These are phyloP conservation scores for Penicillium concentricum DNA, from an alignment of 2,329 filamentous ascomycete genomes.

Conservation along the genomic window DNA sequence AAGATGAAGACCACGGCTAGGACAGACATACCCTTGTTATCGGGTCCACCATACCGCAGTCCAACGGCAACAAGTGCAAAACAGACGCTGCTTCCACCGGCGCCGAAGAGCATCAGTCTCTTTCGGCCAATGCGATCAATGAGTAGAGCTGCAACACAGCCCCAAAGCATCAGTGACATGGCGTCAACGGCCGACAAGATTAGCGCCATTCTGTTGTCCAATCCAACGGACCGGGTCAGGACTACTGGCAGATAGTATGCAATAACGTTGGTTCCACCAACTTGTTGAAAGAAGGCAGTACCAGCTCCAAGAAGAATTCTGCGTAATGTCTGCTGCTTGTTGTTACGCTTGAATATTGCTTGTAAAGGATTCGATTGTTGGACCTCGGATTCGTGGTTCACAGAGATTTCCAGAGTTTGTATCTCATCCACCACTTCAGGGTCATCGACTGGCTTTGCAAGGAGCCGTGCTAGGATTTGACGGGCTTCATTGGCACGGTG, in stretches of 20 bases:
- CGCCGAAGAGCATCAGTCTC: conserved; percentile 47
- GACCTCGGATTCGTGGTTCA: conserved; percentile 9
- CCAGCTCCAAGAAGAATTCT: conserved; percentile 45
- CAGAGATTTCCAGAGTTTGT: not conserved
- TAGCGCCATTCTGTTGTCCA: conserved; percentile 13
- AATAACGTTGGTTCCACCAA: conserved; percentile 24
- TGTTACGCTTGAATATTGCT: conserved; percentile 7
- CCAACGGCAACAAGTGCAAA: conserved; percentile 47
- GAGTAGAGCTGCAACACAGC: conserved; percentile 41
- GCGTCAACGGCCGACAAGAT: conserved; percentile 18
- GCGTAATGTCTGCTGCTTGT: conserved; percentile 29
- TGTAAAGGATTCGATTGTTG: conserved; percentile 1
- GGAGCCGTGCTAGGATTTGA: conserved; percentile 18
- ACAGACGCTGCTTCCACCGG: conserved; percentile 46
- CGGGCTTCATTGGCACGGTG: conserved; percentile 1
- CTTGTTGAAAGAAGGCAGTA: conserved; percentile 29
- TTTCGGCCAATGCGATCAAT: conserved; percentile 47
- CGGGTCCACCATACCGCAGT: conserved; percentile 39
- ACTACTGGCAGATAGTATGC: conserved; percentile 22
- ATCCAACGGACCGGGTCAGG: conserved; percentile 13
- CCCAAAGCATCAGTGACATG: conserved; percentile 14
- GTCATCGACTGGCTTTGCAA: conserved; percentile 16
- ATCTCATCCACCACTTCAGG: not conserved
- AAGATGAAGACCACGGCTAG: conserved; percentile 44
- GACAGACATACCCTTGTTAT: conserved; percentile 31